These are phyloP conservation scores for Nicotiana paniculata DNA, from an alignment of 257 asterid genomes.

Conservation along the genomic window DNA sequence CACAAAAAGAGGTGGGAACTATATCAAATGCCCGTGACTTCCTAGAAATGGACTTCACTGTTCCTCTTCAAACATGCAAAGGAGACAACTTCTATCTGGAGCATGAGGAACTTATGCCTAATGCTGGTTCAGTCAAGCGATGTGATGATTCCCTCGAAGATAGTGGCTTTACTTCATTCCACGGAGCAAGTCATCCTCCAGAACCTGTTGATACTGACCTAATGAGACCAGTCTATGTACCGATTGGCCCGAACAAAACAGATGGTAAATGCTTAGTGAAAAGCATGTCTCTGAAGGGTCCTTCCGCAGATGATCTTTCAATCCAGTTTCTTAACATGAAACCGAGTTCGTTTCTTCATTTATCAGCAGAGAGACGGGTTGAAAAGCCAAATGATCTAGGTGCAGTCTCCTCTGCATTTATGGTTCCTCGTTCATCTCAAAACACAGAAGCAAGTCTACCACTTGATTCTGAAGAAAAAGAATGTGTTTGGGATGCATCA, in stretches of 20 bases:
- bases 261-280: constrained; percentile 1
- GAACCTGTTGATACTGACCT: constrained; percentile 15
- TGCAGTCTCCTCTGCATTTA: constrained; percentile 33
- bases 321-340: constrained; percentile 14
- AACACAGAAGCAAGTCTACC: constrained; percentile 30
- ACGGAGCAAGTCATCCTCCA: constrained; percentile 11
- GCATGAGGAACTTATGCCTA: not conserved
- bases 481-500: constrained; percentile 52
- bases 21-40: not conserved
- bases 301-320: constrained; percentile 8
- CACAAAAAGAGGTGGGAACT: not conserved
- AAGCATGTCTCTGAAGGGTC: not conserved
- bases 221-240: constrained; percentile 9
- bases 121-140: not conserved
- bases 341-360: constrained; percentile 24
- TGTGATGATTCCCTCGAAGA: constrained; percentile 4
- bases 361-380: constrained; percentile 34
- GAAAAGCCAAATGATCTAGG: constrained; percentile 27
- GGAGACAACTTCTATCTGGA: not conserved
- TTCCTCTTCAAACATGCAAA: constrained; percentile 1
- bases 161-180: constrained; percentile 5
- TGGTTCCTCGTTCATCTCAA: constrained; percentile 26
- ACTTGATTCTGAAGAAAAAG: constrained; percentile 38
- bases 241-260: not conserved
- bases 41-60: not conserved